These are phyloP conservation scores for Brassica juncea DNA, from an alignment of 345 rosid species.

Conservation along the genomic window DNA sequence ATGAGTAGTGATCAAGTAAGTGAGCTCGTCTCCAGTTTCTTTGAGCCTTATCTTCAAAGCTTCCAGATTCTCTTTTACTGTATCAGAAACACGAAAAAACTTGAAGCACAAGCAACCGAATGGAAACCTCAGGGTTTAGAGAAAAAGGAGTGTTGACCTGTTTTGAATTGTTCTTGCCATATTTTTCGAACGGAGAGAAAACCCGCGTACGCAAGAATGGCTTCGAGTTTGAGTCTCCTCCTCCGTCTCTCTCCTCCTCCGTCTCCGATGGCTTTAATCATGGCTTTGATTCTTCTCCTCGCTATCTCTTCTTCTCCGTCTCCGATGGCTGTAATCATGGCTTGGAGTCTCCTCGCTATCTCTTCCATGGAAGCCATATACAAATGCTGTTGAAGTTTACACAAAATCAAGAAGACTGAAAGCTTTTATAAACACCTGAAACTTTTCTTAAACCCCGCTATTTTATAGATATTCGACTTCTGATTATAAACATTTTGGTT, in stretches of 20 bases:
- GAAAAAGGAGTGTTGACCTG: not conserved
- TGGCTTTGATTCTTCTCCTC: too few relatives aligned
- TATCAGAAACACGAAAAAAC: not conserved
- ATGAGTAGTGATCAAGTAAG: not conserved
- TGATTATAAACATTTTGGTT: not conserved
- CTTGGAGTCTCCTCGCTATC: too few relatives aligned
- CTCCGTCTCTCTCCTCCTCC: not conserved
- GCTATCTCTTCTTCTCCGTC: too few relatives aligned
- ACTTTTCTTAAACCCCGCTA: not conserved
- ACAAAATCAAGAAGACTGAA: not conserved
- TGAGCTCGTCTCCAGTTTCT: not conserved
- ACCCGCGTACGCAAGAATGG: not conserved
- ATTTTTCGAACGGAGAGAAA: not conserved
- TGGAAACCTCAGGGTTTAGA: not conserved
- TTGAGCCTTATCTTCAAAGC: not conserved
- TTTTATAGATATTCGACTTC: not conserved
- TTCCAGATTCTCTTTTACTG: not conserved
- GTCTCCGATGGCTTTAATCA: not conserved
- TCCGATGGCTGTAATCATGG: too few relatives aligned
- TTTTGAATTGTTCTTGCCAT: not conserved
- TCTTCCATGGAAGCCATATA: slow-evolving; percentile 8
- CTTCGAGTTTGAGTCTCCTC: slow-evolving; percentile 16
- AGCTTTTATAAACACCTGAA: not conserved
- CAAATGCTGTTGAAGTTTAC: not conserved
- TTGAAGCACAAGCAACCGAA: not conserved